Evolutionary conservation across 225 moss, liverwort and hornwort species (phyloP).

Genomic region (Rhytidiadelphus loreus): DNA sequence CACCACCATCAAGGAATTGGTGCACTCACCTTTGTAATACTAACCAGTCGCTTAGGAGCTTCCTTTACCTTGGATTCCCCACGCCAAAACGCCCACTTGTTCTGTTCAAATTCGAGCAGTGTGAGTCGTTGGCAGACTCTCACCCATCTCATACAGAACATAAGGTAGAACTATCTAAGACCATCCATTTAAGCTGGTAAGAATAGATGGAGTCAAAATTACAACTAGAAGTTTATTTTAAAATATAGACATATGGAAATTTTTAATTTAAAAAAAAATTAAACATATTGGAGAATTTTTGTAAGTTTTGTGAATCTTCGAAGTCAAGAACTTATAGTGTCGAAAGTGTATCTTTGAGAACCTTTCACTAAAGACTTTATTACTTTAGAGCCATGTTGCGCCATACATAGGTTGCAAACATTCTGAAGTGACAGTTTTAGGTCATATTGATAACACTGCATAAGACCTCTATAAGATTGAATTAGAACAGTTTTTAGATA

Average conservation of each 20-base stretch:
- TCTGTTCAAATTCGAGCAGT: slow-evolving; percentile 1
- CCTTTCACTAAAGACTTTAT: background rate
- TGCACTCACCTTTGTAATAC: slow-evolving; percentile 37
- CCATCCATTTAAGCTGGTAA: background rate
- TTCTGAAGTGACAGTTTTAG: background rate
- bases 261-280: background rate
- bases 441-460: background rate
- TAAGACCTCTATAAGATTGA: background rate
- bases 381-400: background rate
- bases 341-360: background rate
- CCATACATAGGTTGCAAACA: background rate
- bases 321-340: background rate
- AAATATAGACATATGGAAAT: background rate
- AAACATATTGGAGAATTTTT: background rate
- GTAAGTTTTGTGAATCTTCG: too few relatives aligned
- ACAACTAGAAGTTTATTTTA: background rate
- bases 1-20: background rate
- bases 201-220: background rate
- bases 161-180: background rate
- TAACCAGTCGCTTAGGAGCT: slow-evolving; percentile 18
- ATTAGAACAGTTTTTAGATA: background rate
- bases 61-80: slow-evolving; percentile 29
- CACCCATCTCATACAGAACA: background rate
- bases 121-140: background rate
- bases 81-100: slow-evolving; percentile 51